These are phyloP conservation scores for Ganoderma leucocontextum DNA, from an alignment of 1,284 basidiomycete species.

Conservation along the genomic window DNA sequence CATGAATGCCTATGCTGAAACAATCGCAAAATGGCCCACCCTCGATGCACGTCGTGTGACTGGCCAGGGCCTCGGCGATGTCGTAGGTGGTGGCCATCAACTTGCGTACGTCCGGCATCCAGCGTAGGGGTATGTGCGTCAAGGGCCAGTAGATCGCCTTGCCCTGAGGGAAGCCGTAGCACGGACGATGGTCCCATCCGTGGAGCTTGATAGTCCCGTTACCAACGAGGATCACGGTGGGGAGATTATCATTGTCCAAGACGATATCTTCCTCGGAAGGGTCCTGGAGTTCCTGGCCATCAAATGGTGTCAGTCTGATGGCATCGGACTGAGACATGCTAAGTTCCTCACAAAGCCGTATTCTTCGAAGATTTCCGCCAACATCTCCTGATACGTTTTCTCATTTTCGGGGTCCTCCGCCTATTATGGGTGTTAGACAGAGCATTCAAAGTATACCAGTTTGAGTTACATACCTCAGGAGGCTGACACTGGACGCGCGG, in stretches of 20 bases:
- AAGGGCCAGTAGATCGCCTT: background rate
- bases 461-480: background rate
- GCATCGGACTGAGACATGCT: no score
- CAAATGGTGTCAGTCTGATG: background rate
- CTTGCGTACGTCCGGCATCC: background rate
- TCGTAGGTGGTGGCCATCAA: background rate
- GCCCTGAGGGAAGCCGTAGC: background rate
- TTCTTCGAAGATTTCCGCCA: background rate
- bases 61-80: background rate
- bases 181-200: background rate
- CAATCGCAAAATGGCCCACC: no score
- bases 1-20: no score
- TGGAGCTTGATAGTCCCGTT: background rate
- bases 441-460: fast-evolving
- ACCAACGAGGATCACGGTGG: background rate
- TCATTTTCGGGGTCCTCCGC: background rate
- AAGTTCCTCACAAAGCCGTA: background rate
- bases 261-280: background rate
- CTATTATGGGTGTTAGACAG: background rate
- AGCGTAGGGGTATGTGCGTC: background rate
- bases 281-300: background rate
- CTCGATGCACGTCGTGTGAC: background rate
- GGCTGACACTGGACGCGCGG: background rate
- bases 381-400: background rate
- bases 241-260: background rate